Evolutionary conservation across 495 filamentous ascomycete species (phyloP), one percentile per base, ranked within the genome.

Genomic region (Bacidia rubella): DNA sequence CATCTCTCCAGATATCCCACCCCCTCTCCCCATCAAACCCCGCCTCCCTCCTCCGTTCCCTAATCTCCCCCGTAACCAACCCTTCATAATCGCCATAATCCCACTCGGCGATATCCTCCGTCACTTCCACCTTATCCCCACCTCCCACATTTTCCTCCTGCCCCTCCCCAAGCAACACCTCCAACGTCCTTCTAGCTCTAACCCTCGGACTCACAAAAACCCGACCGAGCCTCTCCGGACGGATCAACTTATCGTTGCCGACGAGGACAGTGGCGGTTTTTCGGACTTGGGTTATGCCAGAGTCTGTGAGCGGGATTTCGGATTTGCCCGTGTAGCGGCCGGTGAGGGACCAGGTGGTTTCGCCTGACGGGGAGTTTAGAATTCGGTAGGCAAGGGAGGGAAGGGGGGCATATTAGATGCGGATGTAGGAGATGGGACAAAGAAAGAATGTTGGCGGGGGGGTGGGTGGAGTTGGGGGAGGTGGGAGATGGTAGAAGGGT

Each of bases 41-140:
- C 55, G 82, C 63, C 57, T 74, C 65, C 62, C 71, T 76, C 21
- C 86, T 71, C 51, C 74, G 55, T 26, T 73, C 67, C 15, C 77
- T 62, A 57, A 95, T 94, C 60, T 84, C 66, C 3, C 73, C 63
- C 5, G 72, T 78, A 22, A 80, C 79, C 55, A 89, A 70, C 5
- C 89, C 89, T 62, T 95, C 89, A 60, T 94, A 95, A 57, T 79
- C 71, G 19, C 89, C 89, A 58, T 95, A 95, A 56, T 84, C 82
- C 88, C 88, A 95, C 61, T 94, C 88, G 1, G 81, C 72, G 25
- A 94, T 74, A 24, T 80, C 71, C 43, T 85, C 77, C 0, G 81
- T 85, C 26, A 80, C 68, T 46, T 74, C 66, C 12, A 88, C 72
- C 40, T 65, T 60, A 11, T 24, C 45, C 5, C n/a, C 17, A 0